Evolutionary conservation across 2,329 filamentous ascomycete genomes (phyloP), one percentile per base, ranked within the genome.

Genomic region (Alternaria rosae): DNA sequence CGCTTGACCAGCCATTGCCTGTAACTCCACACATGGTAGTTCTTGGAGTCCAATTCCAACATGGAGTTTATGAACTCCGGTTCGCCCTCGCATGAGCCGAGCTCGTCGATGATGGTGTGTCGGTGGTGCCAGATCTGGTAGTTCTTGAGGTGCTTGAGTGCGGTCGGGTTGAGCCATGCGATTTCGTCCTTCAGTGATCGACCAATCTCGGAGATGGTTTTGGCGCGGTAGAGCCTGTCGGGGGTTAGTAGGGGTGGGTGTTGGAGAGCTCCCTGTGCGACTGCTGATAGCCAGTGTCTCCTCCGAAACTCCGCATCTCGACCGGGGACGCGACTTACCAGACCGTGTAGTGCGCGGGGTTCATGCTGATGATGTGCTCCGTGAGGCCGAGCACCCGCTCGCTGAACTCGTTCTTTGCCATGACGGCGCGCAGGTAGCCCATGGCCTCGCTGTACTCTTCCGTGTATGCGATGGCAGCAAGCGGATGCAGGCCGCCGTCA

Each of bases 11-110:
- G 77, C 88, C 90, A 85, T 78, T 97, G 93, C 61, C 95, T 87
- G 82, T 98, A 99, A 57, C 90, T 93, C 95, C 95, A 99, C 50
- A 98, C 95, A 78, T 99, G 95, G 79, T 99, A 98, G 83, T 99
- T 99, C 82, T 99, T 99, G 52, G 91, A 88, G 78, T 99, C 95
- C 70, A 91, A 86, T 42, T 85, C 86, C 57, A 99, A 89, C 87
- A 99, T 98, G 48, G 85, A 81, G 61, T 85, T 86, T 62, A 97
- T 86, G 78, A 98, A 98, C 13, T 84, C 85, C 20, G 86, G 84
- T 81, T 99, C 95, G 4, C 86, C 87, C 5, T 84, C 78, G 11
- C 87, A 88, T 54, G 92, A 85, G 17, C 77, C 83, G 13, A 87
- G 82, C 60, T 84, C 85, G 70, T 83, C 89, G 64, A 82, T 86